phyloP scores from a whole-genome alignment of 2,329 filamentous ascomycete genomes.

The Pyrenophora seminiperda region DNA sequence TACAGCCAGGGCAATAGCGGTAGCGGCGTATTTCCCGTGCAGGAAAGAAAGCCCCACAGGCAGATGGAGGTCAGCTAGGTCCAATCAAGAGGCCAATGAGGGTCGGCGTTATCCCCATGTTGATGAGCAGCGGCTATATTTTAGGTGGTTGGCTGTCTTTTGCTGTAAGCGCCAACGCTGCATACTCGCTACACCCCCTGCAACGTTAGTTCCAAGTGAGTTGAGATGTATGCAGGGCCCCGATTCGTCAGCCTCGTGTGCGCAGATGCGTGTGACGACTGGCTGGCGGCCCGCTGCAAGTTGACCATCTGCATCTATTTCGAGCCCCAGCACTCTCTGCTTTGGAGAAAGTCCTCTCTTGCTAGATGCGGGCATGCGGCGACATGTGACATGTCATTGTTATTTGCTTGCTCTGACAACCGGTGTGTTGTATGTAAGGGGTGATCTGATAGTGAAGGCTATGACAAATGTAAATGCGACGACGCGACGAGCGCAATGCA shows the following conservation, averaged over 20 bases:
- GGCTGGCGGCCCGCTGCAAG: constrained; percentile 39
- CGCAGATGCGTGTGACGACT: constrained; percentile 41
- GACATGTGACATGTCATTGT: constrained; percentile 19
- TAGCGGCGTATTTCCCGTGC: constrained; percentile 41
- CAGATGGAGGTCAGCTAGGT: constrained; percentile 27
- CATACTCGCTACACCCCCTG: constrained; percentile 36
- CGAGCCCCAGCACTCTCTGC: constrained; percentile 22
- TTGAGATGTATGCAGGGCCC: constrained; percentile 20
- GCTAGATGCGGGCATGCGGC: constrained; percentile 24
- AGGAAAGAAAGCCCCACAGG: constrained; percentile 35
- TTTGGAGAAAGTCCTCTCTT: constrained; percentile 16
- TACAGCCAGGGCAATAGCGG: constrained; percentile 40
- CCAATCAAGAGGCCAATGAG: constrained; percentile 42
- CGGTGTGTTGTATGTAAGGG: not conserved
- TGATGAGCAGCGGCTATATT: constrained; percentile 43
- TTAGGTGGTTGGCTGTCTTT: constrained; percentile 42
- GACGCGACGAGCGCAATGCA: too few species aligned
- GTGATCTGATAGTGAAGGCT: not conserved
- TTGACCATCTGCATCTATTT: constrained; percentile 47
- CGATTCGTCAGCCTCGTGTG: constrained; percentile 39
- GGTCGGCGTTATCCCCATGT: constrained; percentile 40
- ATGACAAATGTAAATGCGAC: not conserved
- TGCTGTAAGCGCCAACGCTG: constrained; percentile 45
- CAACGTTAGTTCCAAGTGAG: constrained; percentile 26
- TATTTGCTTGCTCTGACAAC: not conserved